These are phyloP conservation scores for Trebouxia sp. DNA, from an alignment of 139 green algal genomes.

Conservation along the genomic window DNA sequence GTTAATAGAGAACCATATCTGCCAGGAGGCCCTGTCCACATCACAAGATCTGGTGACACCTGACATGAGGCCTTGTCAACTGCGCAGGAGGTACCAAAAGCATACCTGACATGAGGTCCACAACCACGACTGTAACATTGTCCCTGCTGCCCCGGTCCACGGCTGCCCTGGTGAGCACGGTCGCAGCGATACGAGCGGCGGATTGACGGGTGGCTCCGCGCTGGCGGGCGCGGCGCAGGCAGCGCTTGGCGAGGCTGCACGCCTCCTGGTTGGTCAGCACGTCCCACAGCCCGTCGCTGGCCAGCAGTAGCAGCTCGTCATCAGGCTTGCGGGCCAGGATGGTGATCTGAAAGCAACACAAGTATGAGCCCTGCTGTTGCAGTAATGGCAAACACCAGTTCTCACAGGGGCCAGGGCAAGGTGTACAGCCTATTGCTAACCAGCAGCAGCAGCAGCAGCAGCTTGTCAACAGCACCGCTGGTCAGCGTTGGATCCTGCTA, in stretches of 20 bases:
- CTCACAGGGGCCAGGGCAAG: not conserved
- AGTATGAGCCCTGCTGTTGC: not conserved
- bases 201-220: slow-evolving; percentile 37
- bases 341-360: slow-evolving; percentile 54
- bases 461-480: not conserved
- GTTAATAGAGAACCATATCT: too few species aligned
- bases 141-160: slow-evolving; percentile 62
- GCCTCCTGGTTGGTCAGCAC: slow-evolving; percentile 78
- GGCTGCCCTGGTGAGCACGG: slow-evolving; percentile 67
- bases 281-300: slow-evolving; percentile 78
- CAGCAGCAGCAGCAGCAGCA: not conserved
- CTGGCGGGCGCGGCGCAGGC: slow-evolving; percentile 48
- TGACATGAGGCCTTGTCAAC: too few species aligned
- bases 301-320: slow-evolving; percentile 77
- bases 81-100: too few species aligned
- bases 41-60: too few species aligned
- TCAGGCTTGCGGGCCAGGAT: slow-evolving; percentile 45
- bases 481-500: not conserved
- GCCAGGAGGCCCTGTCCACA: too few species aligned
- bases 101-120: slow-evolving; percentile 51
- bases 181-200: slow-evolving; percentile 60
- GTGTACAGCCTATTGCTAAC: not conserved
- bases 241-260: slow-evolving; percentile 62
- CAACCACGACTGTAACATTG: slow-evolving; percentile 71
- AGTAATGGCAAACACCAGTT: not conserved